Base-by-base conservation (phyloP, 176 grass and related monocot species). In the Eragrostis curvula region DNA sequence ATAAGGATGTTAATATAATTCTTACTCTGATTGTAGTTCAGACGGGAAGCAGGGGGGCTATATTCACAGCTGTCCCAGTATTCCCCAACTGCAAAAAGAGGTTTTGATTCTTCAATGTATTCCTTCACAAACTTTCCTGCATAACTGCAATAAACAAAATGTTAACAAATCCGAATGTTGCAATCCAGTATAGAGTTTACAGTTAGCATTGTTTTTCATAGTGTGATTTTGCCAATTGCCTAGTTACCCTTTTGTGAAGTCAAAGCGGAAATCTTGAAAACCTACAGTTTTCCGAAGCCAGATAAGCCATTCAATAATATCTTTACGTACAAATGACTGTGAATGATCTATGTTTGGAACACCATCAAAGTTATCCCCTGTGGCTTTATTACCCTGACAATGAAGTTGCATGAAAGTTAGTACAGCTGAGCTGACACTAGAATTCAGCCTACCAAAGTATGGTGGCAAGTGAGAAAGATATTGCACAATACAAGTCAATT, bases 161-260 rank as follows among this genome's bases (percentile, higher is more conserved):
- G 64, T 69, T 45, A 14, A 51, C 16, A 48, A 75, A 68, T 78
- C 55, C 75, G 55, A 39, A 52, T 27, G 8, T 21, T 63, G 48
- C 66, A 63, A 28, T 60, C 53, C 3, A 69, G 65, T 42, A 65
- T 20, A 42, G 76, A 40, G 36, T 12, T 41, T 49, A 7, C 7
- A 59, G 23, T 13, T 27, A 51, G 13, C 42, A 27, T 69, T 51
- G 50, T 18, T 41, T 80, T 67, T 78, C 12, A 67, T 4, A 73
- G 29, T 62, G 41, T 56, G 46, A 77, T 71, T 49, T 39, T 66
- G 41, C 8, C 14, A 71, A 49, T 68, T 45, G 66, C 79, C 43
- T 70, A 70, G 81, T 93, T 93, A 95, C 96, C 93, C 96, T 91
- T 98, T 98, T 10, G 96, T 77, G 83, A 98, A 98, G 93, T 98